Evolutionary conservation across 176 grass and related monocot genomes (phyloP), one percentile per base, ranked within the genome.

Genomic region (Tillandsia leiboldiana): DNA sequence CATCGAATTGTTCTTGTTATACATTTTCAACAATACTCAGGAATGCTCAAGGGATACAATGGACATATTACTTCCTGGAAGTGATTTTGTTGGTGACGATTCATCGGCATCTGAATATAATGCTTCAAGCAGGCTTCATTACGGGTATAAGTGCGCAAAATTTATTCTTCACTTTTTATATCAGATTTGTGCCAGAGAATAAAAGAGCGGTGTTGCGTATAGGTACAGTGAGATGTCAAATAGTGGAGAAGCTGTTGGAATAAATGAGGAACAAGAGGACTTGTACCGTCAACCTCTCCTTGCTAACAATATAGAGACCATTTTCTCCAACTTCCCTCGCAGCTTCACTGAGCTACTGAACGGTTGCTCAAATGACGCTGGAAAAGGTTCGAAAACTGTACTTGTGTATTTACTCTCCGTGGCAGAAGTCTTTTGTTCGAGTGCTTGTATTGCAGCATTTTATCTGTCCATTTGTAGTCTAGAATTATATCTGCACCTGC

Each of bases 31-130:
- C 22, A 7, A 18, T 50, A 42, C 49, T 63, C 65, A 87, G 81
- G 74, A 87, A 74, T 84, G 78, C 69, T 77, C 82, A 48, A 65
- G 59, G 14, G 59, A 68, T 51, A 84, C 54, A 49, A 73, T 78
- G 78, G 74, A 84, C 71, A 87, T 73, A 51, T 56, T 73, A 70
- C 75, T 77, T 72, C 75, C 57, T 71, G 75, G 81, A 82, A 79
- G 71, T 51, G 67, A 83, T 51, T 72, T 73, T 59, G 28, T 72
- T 26, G 68, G 72, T 82, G 81, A 82, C 67, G 75, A 82, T 87
- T 87, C 84, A 50, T 71, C 81, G 63, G 49, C 33, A 48, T 84
- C 88, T 79, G 78, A 84, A 82, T 79, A 82, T 74, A 71, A 87
- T 79, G 69, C 75, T 72, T 84, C 78, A n/a, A 79, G 72, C 76